Percentiles rank a stretch among this genome's conserved stretches.
phyloP scores from a whole-genome alignment of 2,329 filamentous ascomycete genomes.

The Aspergillus brasiliensis region DNA sequence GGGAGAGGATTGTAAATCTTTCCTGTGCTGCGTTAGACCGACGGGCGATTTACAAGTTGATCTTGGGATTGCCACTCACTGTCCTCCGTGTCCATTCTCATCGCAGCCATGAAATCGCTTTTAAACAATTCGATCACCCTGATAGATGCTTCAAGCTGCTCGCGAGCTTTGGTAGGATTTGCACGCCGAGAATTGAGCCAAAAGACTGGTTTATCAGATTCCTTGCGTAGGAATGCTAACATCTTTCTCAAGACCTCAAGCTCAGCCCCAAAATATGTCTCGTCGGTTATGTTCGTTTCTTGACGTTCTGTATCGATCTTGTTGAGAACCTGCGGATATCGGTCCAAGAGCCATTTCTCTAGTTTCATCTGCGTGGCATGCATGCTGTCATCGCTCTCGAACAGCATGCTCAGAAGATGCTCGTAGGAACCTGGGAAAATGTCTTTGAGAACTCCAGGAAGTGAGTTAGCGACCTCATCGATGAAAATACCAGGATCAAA shows the following conservation, averaged over 20 bases:
- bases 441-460: conserved; percentile 10
- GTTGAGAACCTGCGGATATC: conserved; percentile 8
- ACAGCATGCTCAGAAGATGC: conserved; percentile 28
- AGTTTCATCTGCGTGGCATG: conserved; percentile 67
- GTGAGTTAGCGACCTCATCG: conserved; percentile 11
- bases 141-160: conserved; percentile 22
- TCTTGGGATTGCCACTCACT: conserved; percentile 16
- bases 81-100: conserved; percentile 12
- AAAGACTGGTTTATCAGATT: conserved; percentile 15
- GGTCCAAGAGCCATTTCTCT: conserved; percentile 62
- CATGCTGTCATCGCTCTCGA: conserved; percentile 56
- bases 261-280: conserved; percentile 23
- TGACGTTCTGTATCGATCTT: not conserved
- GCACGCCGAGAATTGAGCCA: conserved; percentile 21
- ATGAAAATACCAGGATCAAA: conserved; percentile 23
- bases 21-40: conserved; percentile 7
- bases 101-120: conserved; percentile 14
- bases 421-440: conserved; percentile 25
- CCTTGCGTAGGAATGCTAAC: conserved; percentile 23
- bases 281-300: conserved; percentile 15
- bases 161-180: conserved; percentile 10
- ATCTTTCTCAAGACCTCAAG: conserved; percentile 27
- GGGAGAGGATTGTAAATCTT: conserved; percentile 18
- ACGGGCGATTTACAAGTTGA: not conserved
- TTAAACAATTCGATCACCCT: conserved; percentile 27